phyloP scores from a whole-genome alignment of 345 rosid species.

The Hypericum androsaemum region DNA sequence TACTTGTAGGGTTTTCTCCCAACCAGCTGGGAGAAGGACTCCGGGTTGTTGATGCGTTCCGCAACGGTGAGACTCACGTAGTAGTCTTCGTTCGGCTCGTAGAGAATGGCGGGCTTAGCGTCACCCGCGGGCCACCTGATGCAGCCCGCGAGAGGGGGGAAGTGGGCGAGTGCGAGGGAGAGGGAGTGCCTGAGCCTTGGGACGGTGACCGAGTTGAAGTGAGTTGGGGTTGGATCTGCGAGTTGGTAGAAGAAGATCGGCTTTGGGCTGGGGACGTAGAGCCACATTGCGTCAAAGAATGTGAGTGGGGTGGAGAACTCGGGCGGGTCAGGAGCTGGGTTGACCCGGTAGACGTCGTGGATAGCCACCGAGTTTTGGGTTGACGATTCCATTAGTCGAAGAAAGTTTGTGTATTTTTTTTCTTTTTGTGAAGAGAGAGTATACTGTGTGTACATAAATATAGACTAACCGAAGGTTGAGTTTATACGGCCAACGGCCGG shows the following conservation, averaged over 20 bases:
- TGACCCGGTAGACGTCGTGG: slow-evolving; percentile 4
- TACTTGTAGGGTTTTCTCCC: neutral
- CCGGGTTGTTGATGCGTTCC: slow-evolving; percentile 5
- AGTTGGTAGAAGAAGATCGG: slow-evolving; percentile 10
- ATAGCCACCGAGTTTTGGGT: no score
- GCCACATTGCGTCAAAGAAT: slow-evolving; percentile 10
- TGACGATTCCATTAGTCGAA: no score
- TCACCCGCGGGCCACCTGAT: slow-evolving; percentile 4
- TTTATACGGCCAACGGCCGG: no score
- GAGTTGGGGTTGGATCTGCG: neutral
- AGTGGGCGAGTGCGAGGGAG: slow-evolving; percentile 9
- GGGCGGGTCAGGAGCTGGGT: neutral
- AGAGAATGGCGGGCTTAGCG: neutral
- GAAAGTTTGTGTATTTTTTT: no score
- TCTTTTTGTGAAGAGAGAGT: no score
- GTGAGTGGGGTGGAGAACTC: slow-evolving; percentile 14
- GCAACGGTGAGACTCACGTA: slow-evolving; percentile 6
- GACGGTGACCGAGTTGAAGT: slow-evolving; percentile 3
- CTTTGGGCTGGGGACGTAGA: slow-evolving; percentile 7
- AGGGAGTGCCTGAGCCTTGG: slow-evolving; percentile 12
- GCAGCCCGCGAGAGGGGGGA: slow-evolving; percentile 14
- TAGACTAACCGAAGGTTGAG: no score
- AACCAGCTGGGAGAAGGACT: neutral
- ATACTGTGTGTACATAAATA: no score
- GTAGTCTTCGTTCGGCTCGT: slow-evolving; percentile 1